phyloP scores from a whole-genome alignment of 129 eudicot species.

The Saussurea involucrata region DNA sequence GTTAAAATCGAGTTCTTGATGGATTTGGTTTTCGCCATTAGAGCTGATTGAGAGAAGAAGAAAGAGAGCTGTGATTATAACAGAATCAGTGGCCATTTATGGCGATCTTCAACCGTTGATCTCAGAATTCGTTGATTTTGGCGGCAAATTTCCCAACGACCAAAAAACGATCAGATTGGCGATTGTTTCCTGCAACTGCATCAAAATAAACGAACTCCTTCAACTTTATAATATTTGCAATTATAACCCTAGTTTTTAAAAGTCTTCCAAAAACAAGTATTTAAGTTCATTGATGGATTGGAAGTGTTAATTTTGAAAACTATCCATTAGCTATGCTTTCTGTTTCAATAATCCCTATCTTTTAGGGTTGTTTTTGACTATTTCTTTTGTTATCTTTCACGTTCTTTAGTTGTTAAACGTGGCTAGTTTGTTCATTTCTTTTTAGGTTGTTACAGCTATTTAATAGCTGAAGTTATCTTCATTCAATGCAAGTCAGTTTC shows the following conservation, averaged over 20 bases:
- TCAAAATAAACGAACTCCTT: neutral
- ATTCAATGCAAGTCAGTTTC: too few relatives aligned
- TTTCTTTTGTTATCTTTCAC: too few relatives aligned
- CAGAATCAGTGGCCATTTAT: slow-evolving; percentile 10
- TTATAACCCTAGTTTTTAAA: neutral
- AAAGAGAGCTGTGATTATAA: slow-evolving; percentile 1
- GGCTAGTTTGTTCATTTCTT: too few relatives aligned
- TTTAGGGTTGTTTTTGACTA: too few relatives aligned
- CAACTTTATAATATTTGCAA: neutral
- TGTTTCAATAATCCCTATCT: too few relatives aligned
- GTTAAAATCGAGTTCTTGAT: slow-evolving; percentile 35
- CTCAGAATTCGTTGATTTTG: slow-evolving; percentile 22
- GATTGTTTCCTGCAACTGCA: slow-evolving; percentile 13
- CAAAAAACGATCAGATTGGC: neutral
- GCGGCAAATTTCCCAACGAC: slow-evolving; percentile 23
- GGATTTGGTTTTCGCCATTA: slow-evolving; percentile 52
- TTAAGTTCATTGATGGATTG: too few relatives aligned
- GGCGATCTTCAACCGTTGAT: neutral
- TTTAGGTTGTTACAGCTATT: too few relatives aligned
- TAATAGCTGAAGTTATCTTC: too few relatives aligned
- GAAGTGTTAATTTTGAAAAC: too few relatives aligned
- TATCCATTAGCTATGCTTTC: too few relatives aligned
- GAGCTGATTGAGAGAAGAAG: slow-evolving; percentile 17
- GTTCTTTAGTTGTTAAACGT: too few relatives aligned
- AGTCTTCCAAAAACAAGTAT: neutral